Conservation (phyloP, 768 basidiomycete genomes). For the Psilocybe azurescens region DNA sequence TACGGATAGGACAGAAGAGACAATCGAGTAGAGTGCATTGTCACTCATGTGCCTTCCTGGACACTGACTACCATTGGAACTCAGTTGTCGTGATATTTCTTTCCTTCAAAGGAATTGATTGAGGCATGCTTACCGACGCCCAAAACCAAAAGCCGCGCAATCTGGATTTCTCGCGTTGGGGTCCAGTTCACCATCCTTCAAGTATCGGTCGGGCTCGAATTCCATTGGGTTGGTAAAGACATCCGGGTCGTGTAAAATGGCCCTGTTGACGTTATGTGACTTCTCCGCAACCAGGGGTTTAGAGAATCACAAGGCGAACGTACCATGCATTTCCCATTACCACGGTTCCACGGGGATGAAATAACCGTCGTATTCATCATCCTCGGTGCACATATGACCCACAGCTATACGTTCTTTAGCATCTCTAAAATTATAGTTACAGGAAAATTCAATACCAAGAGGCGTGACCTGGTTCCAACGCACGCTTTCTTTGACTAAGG, state of each 20-base stretch:
- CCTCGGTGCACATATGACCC: conserved; percentile 14
- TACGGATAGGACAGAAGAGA: conserved; percentile 26
- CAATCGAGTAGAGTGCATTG: conserved; percentile 26
- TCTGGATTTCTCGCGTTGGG: conserved; percentile 28
- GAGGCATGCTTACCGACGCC: conserved; percentile 29
- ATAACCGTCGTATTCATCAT: conserved; percentile 25
- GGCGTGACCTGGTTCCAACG: conserved; percentile 20
- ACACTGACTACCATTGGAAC: conserved; percentile 25
- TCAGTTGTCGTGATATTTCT: neutral
- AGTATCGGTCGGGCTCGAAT: conserved; percentile 36
- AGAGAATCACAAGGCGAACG: neutral
- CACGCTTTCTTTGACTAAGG: conserved; percentile 19
- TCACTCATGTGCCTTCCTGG: conserved; percentile 30
- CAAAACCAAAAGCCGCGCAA: conserved; percentile 36
- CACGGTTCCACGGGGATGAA: conserved; percentile 25
- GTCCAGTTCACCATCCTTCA: conserved; percentile 29
- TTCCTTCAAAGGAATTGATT: neutral
- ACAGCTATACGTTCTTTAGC: conserved; percentile 1
- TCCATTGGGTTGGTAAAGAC: conserved; percentile 43
- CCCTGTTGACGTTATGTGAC: conserved; percentile 7
- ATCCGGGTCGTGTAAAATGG: conserved; percentile 39
- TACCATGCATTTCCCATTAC: conserved; percentile 23
- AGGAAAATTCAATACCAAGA: neutral
- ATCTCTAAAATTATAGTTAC: neutral
- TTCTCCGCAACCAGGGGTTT: neutral